Evolutionary conservation across 208 protist species (phyloP).

Genomic region (Crithidia brevicula): DNA sequence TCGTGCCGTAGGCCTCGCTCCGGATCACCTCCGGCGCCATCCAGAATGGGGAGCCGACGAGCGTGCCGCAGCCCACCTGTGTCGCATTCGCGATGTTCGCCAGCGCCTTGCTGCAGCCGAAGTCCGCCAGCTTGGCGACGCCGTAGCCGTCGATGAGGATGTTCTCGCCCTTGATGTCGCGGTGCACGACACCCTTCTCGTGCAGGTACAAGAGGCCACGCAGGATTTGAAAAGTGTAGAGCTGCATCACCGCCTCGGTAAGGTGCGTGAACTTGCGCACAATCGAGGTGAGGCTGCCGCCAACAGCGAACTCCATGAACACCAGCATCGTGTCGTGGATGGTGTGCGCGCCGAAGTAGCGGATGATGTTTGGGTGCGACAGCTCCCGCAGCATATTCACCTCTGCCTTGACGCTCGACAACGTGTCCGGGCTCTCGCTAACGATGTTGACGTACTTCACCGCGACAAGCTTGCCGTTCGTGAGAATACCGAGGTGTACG

Average conservation of each 20-base stretch:
- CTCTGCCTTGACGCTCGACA: constrained; percentile 64
- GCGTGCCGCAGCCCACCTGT: constrained; percentile 66
- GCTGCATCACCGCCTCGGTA: constrained; percentile 75
- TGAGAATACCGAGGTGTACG: constrained; percentile 66
- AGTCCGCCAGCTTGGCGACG: constrained; percentile 90
- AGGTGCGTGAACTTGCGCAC: constrained; percentile 76
- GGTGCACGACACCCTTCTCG: constrained; percentile 86
- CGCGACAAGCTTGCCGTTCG: constrained; percentile 59
- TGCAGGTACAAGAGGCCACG: constrained; percentile 88
- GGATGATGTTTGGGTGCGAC: constrained; percentile 86
- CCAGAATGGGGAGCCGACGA: constrained; percentile 85
- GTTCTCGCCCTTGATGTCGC: constrained; percentile 93
- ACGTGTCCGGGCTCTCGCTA: constrained; percentile 49
- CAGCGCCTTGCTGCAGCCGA: constrained; percentile 83
- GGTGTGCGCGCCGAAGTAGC: constrained; percentile 78
- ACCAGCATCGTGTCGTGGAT: constrained; percentile 78
- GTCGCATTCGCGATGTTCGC: constrained; percentile 62
- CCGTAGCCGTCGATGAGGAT: constrained; percentile 87
- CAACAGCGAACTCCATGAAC: constrained; percentile 92
- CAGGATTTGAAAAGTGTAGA: constrained; percentile 83
- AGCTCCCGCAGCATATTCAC: constrained; percentile 79
- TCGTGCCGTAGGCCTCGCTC: constrained; percentile 81
- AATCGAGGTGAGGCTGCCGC: constrained; percentile 82
- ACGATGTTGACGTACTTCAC: constrained; percentile 72
- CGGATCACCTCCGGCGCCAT: constrained; percentile 92